Base-by-base conservation (phyloP, 2,329 filamentous ascomycete species). In the Fusarium napiforme region DNA sequence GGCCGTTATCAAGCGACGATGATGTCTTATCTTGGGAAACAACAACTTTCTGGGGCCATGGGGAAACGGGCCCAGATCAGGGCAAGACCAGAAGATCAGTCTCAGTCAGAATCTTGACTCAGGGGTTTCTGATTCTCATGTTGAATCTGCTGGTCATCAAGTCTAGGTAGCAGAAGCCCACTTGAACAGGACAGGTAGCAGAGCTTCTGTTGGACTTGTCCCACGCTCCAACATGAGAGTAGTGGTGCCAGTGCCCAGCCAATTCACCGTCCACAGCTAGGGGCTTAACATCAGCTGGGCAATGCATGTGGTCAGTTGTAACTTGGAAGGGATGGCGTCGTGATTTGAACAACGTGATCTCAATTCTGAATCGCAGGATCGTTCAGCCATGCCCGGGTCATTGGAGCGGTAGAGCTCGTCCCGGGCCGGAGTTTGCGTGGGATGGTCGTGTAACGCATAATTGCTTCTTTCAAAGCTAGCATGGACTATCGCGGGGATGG, bases 331-430 rank as follows among this genome's bases (percentile, higher is more conserved):
- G 45, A 62, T 63, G 59, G 60, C 43, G 63, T 64, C 59, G 53
- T 55, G 60, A 50, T 39, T 59, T 60, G 60, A 61, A 76, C 60
- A 71, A 65, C 63, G 60, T 74, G 65, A 77, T 72, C 59, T 60
- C 55, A 46, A 55, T 49, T 49, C 52, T 45, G 32, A 30, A 46
- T 53, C 40, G 53, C 34, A 46, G 55, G 68, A 26, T 43, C 50
- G 43, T 40, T 60, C 36, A 34, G 50, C 55, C 36, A 69, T 28
- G 37, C 21, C 53, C 59, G 37, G 50, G 37, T 68, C 42, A 73
- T 73, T 64, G 60, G 60, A 64, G 56, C 45, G 52, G 65, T 21
- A 64, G 49, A 55, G 55, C 43, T 59, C 58, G 36, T 21, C 30
- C 60, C 59, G 45, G 57, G 23, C 63, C 62, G 58, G 59, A 67